A percentile compares a stretch with the other conserved stretches of the same genome.
Conservation (phyloP, 192 early-diverging fungal genomes). For the Kickxella alabastrina region DNA sequence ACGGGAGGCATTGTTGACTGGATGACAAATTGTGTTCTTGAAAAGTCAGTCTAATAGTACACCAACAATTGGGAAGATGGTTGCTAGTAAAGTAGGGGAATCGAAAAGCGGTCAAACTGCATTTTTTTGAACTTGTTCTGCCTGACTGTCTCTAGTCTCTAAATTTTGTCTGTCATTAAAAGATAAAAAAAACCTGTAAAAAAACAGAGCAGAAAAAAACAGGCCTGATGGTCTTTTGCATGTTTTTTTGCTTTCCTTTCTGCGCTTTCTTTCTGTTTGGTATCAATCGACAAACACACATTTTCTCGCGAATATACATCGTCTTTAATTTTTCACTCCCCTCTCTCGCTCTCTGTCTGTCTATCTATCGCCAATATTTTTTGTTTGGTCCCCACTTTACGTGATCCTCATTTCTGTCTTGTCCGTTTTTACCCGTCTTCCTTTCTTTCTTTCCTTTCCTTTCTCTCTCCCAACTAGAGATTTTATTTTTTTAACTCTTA, state of each 20-base stretch:
- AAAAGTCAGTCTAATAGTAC: no score
- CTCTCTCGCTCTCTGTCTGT: not conserved
- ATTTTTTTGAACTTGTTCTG: no score
- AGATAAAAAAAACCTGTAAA: conserved; percentile 1
- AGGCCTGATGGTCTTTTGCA: not conserved
- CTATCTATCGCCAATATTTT: not conserved
- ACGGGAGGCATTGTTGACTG: no score
- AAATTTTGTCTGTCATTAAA: not conserved
- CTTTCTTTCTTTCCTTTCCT: not conserved
- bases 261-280: not conserved
- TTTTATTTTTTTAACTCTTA: not conserved
- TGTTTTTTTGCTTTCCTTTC: no score
- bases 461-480: not conserved
- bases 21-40: no score
- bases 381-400: not conserved
- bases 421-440: not conserved
- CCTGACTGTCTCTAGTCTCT: no score
- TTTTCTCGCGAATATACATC: not conserved
- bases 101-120: not conserved
- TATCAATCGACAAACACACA: conserved; percentile 1
- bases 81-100: no score
- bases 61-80: no score
- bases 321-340: not conserved
- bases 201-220: no score
- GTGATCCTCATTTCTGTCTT: not conserved